Evolutionary conservation across 2,329 filamentous ascomycete species (phyloP).

Genomic region (Periconia digitata): DNA sequence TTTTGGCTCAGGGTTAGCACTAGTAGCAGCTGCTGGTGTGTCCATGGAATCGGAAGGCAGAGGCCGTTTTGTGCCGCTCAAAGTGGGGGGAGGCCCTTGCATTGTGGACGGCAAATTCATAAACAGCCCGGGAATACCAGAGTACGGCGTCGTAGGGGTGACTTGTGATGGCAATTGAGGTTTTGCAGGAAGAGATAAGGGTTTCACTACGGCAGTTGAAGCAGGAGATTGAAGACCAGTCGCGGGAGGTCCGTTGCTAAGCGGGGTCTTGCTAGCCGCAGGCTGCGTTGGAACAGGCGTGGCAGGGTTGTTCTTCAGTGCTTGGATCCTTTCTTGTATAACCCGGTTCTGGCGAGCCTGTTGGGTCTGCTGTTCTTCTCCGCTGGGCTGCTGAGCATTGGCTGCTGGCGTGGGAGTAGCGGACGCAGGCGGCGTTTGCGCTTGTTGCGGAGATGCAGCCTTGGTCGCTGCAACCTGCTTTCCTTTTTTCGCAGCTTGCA

Average conservation of each 20-base stretch:
- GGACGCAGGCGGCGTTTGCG: conserved; percentile 14
- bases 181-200: conserved; percentile 5
- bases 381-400: conserved; percentile 21
- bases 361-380: conserved; percentile 50
- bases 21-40: conserved; percentile 40
- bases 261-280: neutral
- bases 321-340: conserved; percentile 76
- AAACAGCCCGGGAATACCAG: conserved; percentile 56
- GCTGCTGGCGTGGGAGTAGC: conserved; percentile 10
- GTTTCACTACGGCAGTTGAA: neutral
- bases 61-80: conserved; percentile 56
- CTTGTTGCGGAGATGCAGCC: conserved; percentile 21
- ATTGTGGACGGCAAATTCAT: conserved; percentile 42
- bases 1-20: conserved; percentile 55
- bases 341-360: conserved; percentile 71
- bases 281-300: conserved; percentile 7
- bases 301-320: conserved; percentile 38
- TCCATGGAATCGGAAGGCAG: conserved; percentile 72
- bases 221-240: neutral
- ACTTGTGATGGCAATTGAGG: conserved; percentile 8
- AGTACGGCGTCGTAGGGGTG: conserved; percentile 21
- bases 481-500: conserved; percentile 71
- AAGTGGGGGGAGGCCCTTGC: conserved; percentile 1
- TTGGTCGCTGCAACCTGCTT: conserved; percentile 45
- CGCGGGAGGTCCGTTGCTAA: neutral